Conservation (phyloP, 2,329 filamentous ascomycete species). For the Ophiostoma australiae region DNA sequence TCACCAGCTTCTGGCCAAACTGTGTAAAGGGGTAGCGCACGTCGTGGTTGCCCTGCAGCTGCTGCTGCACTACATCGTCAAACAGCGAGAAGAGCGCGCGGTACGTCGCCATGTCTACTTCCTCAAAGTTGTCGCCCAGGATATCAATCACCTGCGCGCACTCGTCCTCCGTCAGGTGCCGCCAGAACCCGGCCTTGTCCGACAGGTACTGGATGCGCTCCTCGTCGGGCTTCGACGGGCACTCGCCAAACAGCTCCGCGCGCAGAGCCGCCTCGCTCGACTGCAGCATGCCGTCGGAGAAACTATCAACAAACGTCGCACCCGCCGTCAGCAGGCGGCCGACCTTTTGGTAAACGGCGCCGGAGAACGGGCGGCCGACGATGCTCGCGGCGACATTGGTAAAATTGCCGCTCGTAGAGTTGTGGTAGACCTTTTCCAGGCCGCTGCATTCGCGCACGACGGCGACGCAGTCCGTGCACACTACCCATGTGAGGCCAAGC, state of each 20-base stretch:
- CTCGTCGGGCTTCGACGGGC: conserved; percentile 61
- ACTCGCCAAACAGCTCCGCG: conserved; percentile 69
- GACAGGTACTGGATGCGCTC: conserved; percentile 76
- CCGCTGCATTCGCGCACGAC: conserved; percentile 74
- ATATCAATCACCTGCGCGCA: conserved; percentile 63
- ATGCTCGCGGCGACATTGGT: conserved; percentile 31
- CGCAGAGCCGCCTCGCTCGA: conserved; percentile 63
- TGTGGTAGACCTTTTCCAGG: conserved; percentile 71
- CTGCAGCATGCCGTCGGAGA: conserved; percentile 64
- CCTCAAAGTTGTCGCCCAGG: conserved; percentile 61
- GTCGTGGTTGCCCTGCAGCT: conserved; percentile 36
- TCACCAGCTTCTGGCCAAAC: conserved; percentile 69
- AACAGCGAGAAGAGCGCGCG: conserved; percentile 47
- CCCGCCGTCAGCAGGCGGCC: conserved; percentile 65
- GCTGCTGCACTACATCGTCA: conserved; percentile 35
- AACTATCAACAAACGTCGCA: conserved; percentile 62
- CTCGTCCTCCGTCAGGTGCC: conserved; percentile 77
- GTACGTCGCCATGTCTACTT: conserved; percentile 53
- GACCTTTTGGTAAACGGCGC: conserved; percentile 44
- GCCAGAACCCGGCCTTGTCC: conserved; percentile 70
- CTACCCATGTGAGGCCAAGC: conserved; percentile 71
- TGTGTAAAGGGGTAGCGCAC: conserved; percentile 57
- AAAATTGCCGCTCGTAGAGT: conserved; percentile 41
- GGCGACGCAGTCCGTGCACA: conserved; percentile 76
- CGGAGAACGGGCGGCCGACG: neutral